Evolutionary conservation across 176 grass and related monocot genomes (phyloP), one percentile per base, ranked within the genome.

Genomic region (maize (Zea mays)): DNA sequence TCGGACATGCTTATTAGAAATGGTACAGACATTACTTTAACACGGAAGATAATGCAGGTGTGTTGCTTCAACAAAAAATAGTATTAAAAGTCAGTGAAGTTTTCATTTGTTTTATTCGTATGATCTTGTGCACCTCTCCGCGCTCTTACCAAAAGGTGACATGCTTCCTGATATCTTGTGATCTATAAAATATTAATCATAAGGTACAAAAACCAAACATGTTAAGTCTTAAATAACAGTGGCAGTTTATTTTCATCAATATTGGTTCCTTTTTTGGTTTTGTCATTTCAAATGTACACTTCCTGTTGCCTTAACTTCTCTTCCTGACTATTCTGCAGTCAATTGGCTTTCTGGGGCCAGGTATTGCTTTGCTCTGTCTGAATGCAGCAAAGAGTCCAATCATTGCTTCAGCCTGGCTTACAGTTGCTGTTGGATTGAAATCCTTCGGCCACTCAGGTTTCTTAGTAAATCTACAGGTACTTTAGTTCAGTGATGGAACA

Each of bases 41-140:
- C 96, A 74, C 87, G 92, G 85, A 98, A 98, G 87, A 86, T 94
- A 70, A 98, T 95, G 92, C 96, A 98, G 96, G 96, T 98, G 76
- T 7, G 47, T 78, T 83, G 65, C 8, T 69, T 48, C 16, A 87
- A 84, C 15, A 47, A 62, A 73, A 72, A 73, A 58, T n/a, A 60
- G 8, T 57, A 72, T 73, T 9, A 56, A 34, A 27, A 34, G 12
- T 63, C 10, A 10, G 8, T 11, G 35, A 55, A 42, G 16, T 55
- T 69, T 62, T 66, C 1, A 0, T 48, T 50, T 49, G 0, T 66
- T 72, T 27, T 59, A 52, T 41, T 78, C 50, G 77, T 72, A 65
- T 13, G 21, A 58, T 75, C 49, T 36, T 58, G 12, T 45, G 46
- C 14, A 10, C 71, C 52, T 56, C 5, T 62, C 62, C 43, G 40